phyloP scores from a whole-genome alignment of 495 filamentous ascomycete genomes.

The Penicillium psychrofluorescens region DNA sequence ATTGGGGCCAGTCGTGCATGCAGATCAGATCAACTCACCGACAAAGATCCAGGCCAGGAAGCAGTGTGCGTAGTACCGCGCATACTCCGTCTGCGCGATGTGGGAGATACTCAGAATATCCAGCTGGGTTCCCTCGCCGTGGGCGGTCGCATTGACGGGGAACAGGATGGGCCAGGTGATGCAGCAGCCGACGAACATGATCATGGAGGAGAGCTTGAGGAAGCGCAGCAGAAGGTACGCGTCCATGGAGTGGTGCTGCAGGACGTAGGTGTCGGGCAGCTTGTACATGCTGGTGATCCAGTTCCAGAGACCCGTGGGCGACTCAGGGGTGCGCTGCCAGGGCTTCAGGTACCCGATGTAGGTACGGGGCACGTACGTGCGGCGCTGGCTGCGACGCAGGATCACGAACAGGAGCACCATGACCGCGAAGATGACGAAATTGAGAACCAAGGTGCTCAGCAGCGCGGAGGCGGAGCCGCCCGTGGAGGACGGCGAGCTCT shows the following conservation, averaged over 20 bases:
- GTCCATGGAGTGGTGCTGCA: constrained; percentile 86
- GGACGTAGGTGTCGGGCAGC: constrained; percentile 74
- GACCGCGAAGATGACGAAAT: constrained; percentile 42
- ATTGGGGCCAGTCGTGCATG: not conserved
- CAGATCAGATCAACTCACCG: constrained; percentile 22
- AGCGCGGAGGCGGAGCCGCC: constrained; percentile 51
- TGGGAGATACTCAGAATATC: constrained; percentile 76
- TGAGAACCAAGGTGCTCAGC: constrained; percentile 63
- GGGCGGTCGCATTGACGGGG: constrained; percentile 75
- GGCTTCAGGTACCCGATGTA: constrained; percentile 67
- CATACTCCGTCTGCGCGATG: constrained; percentile 42
- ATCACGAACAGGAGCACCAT: constrained; percentile 70
- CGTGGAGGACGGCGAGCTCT: no score
- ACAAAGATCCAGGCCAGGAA: constrained; percentile 72
- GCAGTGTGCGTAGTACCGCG: constrained; percentile 71
- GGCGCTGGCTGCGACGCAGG: constrained; percentile 60
- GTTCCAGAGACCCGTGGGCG: constrained; percentile 63
- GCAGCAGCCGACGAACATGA: constrained; percentile 72
- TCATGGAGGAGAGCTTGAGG: constrained; percentile 60
- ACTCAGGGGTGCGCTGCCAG: constrained; percentile 59
- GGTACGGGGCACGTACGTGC: constrained; percentile 83
- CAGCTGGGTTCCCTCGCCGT: constrained; percentile 53
- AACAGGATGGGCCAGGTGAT: constrained; percentile 84
- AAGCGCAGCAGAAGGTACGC: constrained; percentile 83
- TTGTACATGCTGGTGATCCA: constrained; percentile 73